Conservation (phyloP, 495 filamentous ascomycete genomes). For the Penicillium tannophilum region DNA sequence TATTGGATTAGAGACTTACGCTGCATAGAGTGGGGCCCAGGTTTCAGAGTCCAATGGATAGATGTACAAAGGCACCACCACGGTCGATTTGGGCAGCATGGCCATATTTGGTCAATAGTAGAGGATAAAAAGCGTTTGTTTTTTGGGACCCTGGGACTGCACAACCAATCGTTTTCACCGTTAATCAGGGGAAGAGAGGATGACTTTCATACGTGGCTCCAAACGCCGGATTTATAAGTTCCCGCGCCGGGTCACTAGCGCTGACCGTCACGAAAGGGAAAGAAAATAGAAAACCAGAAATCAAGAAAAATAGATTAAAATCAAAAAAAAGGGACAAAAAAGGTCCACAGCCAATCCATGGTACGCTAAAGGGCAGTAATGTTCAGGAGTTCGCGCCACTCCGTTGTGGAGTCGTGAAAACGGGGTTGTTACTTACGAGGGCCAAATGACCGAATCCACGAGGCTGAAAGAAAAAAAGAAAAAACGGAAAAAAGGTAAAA, state of each 20-base stretch:
- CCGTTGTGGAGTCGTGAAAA: not conserved
- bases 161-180: not conserved
- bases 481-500: not conserved
- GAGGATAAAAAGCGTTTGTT: not conserved
- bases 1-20: slow-evolving; percentile 1
- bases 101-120: not conserved
- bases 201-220: not conserved
- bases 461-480: not conserved
- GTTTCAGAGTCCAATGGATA: slow-evolving; percentile 8
- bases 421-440: not conserved
- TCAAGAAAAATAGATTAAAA: not conserved
- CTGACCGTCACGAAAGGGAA: not conserved
- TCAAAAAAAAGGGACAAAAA: not conserved
- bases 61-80: slow-evolving; percentile 10
- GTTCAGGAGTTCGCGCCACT: not conserved
- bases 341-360: not conserved
- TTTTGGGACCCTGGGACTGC: not conserved
- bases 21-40: slow-evolving; percentile 9
- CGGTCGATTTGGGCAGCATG: slow-evolving; percentile 1
- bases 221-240: not conserved
- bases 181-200: not conserved
- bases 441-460: not conserved
- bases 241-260: not conserved
- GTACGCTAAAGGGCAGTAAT: not conserved
- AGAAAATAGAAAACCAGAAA: not conserved